Evolutionary conservation across 139 green algal genomes (phyloP).

Genomic region (Haematococcus lacustris): DNA sequence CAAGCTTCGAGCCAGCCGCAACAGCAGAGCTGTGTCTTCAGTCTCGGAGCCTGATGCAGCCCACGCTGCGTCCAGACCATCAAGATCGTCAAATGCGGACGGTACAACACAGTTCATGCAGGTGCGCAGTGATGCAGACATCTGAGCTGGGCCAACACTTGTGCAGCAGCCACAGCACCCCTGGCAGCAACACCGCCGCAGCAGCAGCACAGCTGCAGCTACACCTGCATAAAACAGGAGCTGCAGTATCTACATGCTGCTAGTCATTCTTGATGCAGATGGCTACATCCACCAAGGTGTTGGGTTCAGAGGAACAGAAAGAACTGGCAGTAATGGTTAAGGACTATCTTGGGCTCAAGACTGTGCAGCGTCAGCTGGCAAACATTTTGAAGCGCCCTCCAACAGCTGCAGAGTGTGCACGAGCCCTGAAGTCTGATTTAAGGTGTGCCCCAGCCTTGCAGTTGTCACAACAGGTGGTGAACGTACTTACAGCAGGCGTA

Average conservation of each 20-base stretch:
- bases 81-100: background rate
- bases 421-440: background rate
- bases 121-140: background rate
- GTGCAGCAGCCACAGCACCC: background rate
- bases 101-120: conserved; percentile 10
- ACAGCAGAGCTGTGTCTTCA: background rate
- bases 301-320: conserved; percentile 50
- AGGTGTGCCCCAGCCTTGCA: background rate
- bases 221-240: background rate
- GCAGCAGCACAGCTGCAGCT: background rate
- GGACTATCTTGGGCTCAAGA: conserved; percentile 58
- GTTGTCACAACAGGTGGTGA: too few species aligned
- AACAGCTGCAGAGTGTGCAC: conserved; percentile 47
- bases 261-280: background rate
- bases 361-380: conserved; percentile 14
- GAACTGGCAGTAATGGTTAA: conserved; percentile 66
- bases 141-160: background rate
- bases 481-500: background rate
- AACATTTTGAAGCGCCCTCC: conserved; percentile 37
- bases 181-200: background rate
- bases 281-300: background rate
- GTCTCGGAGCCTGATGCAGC: background rate
- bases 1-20: background rate
- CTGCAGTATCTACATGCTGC: background rate
- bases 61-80: background rate